Evolutionary conservation across 179 eudicot species (phyloP).

Genomic region (Gypsophila paniculata): DNA sequence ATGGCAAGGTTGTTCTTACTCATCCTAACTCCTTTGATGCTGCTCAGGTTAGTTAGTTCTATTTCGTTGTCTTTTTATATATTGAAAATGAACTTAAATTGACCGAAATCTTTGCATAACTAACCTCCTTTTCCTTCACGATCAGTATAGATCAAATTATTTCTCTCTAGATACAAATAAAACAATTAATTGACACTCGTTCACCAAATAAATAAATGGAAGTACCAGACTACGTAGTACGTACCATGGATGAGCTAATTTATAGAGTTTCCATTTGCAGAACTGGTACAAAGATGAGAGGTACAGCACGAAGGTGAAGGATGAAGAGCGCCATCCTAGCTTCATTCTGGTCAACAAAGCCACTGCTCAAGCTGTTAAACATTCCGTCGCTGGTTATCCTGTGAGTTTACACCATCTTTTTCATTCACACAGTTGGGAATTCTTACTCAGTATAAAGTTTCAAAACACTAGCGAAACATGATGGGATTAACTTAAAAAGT

Average conservation of each 20-base stretch:
- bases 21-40: slow-evolving; percentile 56
- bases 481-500: too few species aligned
- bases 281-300: slow-evolving; percentile 88
- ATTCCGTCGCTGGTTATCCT: slow-evolving; percentile 60
- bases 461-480: too few species aligned
- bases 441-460: too few species aligned
- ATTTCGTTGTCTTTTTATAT: neutral
- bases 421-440: neutral
- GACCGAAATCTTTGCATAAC: too few species aligned
- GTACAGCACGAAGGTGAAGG: slow-evolving; percentile 66
- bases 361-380: slow-evolving; percentile 77
- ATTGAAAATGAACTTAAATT: neutral
- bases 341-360: slow-evolving; percentile 76
- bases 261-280: slow-evolving; percentile 24
- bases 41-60: slow-evolving; percentile 35
- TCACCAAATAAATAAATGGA: too few species aligned
- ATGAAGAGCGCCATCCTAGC: slow-evolving; percentile 65
- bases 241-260: neutral
- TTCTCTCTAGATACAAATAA: too few species aligned
- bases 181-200: too few species aligned
- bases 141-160: too few species aligned
- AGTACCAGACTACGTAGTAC: too few species aligned
- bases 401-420: slow-evolving; percentile 32
- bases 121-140: too few species aligned
- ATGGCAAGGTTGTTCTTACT: slow-evolving; percentile 63